Conservation (phyloP, 176 grass and related monocot species). For the Tuctoria greenei region DNA sequence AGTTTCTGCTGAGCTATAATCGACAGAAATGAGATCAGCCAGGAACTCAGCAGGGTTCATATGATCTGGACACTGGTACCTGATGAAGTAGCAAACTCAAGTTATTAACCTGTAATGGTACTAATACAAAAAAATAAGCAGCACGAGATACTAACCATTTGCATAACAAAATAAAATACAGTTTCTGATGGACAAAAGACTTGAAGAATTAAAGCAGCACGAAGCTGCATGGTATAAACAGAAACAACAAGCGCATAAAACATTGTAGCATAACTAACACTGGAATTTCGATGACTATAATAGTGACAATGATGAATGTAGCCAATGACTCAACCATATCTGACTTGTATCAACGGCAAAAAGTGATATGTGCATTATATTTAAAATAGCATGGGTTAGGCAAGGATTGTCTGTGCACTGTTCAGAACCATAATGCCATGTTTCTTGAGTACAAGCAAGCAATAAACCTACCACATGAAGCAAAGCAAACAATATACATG, state of each 20-base stretch:
- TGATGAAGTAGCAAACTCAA: constrained; percentile 41
- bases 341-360: neutral
- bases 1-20: constrained; percentile 82
- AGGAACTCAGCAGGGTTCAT: constrained; percentile 96
- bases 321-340: neutral
- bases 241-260: neutral
- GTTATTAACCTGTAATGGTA: constrained; percentile 29
- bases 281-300: neutral
- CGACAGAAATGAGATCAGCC: constrained; percentile 90
- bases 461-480: neutral
- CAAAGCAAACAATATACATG: neutral
- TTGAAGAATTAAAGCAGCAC: constrained; percentile 1
- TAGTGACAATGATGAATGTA: constrained; percentile 4
- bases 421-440: neutral
- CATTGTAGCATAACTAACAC: constrained; percentile 7
- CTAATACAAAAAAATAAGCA: constrained; percentile 13
- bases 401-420: neutral
- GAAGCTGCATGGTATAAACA: constrained; percentile 2
- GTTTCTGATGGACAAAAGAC: neutral
- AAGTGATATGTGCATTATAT: neutral
- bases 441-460: neutral
- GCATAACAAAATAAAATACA: constrained; percentile 5
- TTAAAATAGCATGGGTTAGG: neutral
- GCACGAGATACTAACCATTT: constrained; percentile 15
- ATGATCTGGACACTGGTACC: constrained; percentile 87